A percentile compares a stretch with the other conserved stretches of the same genome.
Conservation (phyloP, 164 flowering plant species). For the Annona cherimola region DNA sequence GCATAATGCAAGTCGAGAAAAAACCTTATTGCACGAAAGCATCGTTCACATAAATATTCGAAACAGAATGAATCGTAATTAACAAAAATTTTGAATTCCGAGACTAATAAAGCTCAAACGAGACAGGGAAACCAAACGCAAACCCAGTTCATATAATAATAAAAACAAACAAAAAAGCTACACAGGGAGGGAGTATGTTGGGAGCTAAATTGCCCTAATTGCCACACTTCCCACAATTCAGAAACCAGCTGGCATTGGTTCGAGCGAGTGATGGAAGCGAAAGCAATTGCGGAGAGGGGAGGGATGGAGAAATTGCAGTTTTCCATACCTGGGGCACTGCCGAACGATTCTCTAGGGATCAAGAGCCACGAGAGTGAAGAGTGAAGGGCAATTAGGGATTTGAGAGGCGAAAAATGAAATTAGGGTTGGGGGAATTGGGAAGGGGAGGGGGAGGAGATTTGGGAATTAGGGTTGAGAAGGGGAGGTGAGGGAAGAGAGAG, state of each 20-base stretch:
- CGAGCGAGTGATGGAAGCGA: neutral
- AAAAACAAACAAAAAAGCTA: neutral
- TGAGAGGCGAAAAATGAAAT: neutral
- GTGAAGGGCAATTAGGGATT: neutral
- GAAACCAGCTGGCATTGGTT: neutral
- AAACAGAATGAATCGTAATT: neutral
- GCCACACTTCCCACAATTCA: neutral
- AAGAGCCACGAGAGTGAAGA: neutral
- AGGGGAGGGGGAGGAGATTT: neutral
- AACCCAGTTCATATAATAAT: neutral
- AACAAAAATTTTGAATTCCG: neutral
- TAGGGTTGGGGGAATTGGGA: neutral
- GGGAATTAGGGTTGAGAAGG: neutral
- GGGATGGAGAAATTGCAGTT: neutral
- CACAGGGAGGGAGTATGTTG: neutral
- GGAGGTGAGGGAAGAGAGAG: neutral
- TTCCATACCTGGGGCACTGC: neutral
- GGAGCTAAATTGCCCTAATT: neutral
- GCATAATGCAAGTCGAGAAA: neutral
- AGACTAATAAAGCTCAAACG: neutral
- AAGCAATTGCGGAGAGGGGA: neutral
- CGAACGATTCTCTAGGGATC: neutral
- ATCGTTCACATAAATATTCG: neutral
- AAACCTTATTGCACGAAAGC: neutral
- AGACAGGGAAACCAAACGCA: neutral